A percentile compares a stretch with the other conserved stretches of the same genome.
These are phyloP conservation scores for Russula abietina DNA, from an alignment of 768 basidiomycete species.

Conservation along the genomic window DNA sequence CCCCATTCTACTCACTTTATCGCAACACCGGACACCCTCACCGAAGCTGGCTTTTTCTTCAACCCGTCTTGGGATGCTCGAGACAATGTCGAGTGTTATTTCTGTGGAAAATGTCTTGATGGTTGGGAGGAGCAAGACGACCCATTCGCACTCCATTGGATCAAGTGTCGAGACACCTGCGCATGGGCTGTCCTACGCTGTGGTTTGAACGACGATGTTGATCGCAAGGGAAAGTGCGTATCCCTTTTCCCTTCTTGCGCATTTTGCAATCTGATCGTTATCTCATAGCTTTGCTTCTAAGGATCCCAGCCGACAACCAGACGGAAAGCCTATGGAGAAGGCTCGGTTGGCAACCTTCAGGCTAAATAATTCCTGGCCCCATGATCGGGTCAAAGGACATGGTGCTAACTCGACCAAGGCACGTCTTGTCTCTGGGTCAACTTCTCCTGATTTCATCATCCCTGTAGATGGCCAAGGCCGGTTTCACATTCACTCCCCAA, in stretches of 20 bases:
- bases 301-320: constrained; percentile 58
- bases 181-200: constrained; percentile 82
- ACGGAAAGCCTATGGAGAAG: constrained; percentile 61
- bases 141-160: constrained; percentile 77
- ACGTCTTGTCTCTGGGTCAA: not conserved
- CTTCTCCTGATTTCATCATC: constrained; percentile 11
- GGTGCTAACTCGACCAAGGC: constrained; percentile 71
- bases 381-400: constrained; percentile 56
- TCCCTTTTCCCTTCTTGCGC: not conserved
- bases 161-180: constrained; percentile 60
- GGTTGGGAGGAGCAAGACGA: constrained; percentile 86
- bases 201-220: constrained; percentile 53
- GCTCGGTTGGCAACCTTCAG: constrained; percentile 64
- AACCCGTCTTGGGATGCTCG: constrained; percentile 58
- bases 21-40: constrained; percentile 69
- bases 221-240: constrained; percentile 50
- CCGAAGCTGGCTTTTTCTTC: constrained; percentile 89
- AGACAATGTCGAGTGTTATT: constrained; percentile 78
- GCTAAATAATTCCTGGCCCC: constrained; percentile 55
- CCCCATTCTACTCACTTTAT: constrained; percentile 59
- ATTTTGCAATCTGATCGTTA: not conserved
- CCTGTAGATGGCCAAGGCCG: constrained; percentile 78
- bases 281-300: constrained; percentile 49
- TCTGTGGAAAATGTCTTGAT: constrained; percentile 74
- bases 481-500: constrained; percentile 77